These are phyloP conservation scores for Antrodiella citrinella DNA, from an alignment of 768 basidiomycete species.

Conservation along the genomic window DNA sequence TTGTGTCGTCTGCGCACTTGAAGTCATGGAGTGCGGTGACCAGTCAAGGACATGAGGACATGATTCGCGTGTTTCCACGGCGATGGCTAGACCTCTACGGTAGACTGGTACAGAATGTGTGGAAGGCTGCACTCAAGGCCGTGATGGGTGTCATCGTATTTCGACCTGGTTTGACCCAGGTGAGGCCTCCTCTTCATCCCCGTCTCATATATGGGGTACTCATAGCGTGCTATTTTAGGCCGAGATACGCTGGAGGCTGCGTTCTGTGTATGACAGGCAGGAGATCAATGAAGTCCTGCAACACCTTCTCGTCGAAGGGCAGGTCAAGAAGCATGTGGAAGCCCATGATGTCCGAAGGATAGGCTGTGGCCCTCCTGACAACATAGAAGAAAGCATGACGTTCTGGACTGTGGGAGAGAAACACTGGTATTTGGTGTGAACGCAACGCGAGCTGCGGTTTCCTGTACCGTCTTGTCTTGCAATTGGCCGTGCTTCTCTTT, in stretches of 20 bases:
- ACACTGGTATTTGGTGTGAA: slow-evolving; percentile 61
- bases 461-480: neutral
- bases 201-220: neutral
- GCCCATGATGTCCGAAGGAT: slow-evolving; percentile 9
- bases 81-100: slow-evolving; percentile 77
- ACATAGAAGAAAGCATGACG: slow-evolving; percentile 40
- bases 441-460: neutral
- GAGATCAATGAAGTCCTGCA: slow-evolving; percentile 59
- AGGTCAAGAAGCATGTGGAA: slow-evolving; percentile 29
- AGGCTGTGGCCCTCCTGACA: slow-evolving; percentile 31
- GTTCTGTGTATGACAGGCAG: slow-evolving; percentile 66
- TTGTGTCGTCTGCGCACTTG: slow-evolving; percentile 49
- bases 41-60: slow-evolving; percentile 28
- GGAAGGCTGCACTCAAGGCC: slow-evolving; percentile 66
- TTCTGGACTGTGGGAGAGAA: slow-evolving; percentile 54
- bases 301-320: slow-evolving; percentile 45
- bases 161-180: slow-evolving; percentile 70
- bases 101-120: slow-evolving; percentile 46
- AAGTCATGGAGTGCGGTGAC: slow-evolving; percentile 47
- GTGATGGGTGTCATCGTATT: slow-evolving; percentile 60
- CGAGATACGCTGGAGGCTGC: slow-evolving; percentile 65
- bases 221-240: slow-evolving; percentile 29
- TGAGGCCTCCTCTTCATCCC: slow-evolving; percentile 23
- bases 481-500: too few relatives aligned
- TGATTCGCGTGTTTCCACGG: slow-evolving; percentile 42